Conservation (phyloP, 331 rosid genomes). For the Rosa hybrid region DNA sequence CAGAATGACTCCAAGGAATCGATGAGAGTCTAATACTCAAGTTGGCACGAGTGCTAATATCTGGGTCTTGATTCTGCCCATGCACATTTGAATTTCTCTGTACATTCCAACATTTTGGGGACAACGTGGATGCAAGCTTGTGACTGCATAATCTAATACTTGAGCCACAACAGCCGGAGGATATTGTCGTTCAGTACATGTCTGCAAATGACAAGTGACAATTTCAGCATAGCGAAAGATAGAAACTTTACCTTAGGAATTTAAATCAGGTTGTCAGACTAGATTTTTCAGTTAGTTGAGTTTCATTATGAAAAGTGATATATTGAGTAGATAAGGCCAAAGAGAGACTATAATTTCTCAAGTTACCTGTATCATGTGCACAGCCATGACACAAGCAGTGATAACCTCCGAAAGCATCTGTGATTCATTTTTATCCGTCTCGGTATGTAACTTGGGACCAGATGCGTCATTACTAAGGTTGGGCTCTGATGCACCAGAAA, state of each 20-base stretch:
- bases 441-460: slow-evolving; percentile 28
- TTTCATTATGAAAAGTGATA: no score
- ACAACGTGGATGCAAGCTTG: slow-evolving; percentile 61
- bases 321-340: neutral
- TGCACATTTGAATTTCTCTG: slow-evolving; percentile 75
- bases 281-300: neutral
- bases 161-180: slow-evolving; percentile 75
- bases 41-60: slow-evolving; percentile 70
- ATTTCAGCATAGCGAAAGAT: slow-evolving; percentile 1
- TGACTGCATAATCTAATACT: slow-evolving; percentile 67
- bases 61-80: slow-evolving; percentile 80
- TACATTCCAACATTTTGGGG: slow-evolving; percentile 66
- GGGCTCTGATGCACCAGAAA: slow-evolving; percentile 39
- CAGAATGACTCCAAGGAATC: neutral
- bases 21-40: slow-evolving; percentile 28
- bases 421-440: slow-evolving; percentile 46
- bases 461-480: slow-evolving; percentile 33
- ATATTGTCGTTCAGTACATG: slow-evolving; percentile 69
- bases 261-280: neutral
- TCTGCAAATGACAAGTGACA: slow-evolving; percentile 40
- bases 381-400: slow-evolving; percentile 65
- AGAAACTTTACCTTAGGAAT: neutral
- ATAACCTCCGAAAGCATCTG: slow-evolving; percentile 68
- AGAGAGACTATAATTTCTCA: neutral
- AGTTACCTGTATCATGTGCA: slow-evolving; percentile 79